These are phyloP conservation scores for Penicillium herquei DNA, from an alignment of 495 filamentous ascomycete species.

Conservation along the genomic window DNA sequence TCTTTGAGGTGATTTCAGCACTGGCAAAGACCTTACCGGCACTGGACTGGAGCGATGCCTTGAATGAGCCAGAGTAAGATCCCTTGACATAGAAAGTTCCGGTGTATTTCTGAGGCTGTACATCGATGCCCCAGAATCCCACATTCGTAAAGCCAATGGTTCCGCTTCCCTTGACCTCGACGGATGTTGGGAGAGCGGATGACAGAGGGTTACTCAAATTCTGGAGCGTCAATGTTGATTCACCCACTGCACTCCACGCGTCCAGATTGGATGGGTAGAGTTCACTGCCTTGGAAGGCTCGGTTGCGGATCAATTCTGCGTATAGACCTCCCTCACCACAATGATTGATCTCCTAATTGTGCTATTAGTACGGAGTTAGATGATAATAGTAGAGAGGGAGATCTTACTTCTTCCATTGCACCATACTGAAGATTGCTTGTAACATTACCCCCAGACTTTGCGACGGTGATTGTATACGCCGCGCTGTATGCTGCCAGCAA, in stretches of 20 bases:
- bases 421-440: slow-evolving; percentile 56
- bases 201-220: slow-evolving; percentile 56
- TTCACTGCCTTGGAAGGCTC: slow-evolving; percentile 62
- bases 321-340: slow-evolving; percentile 76
- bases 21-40: slow-evolving; percentile 30
- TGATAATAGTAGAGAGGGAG: neutral
- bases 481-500: slow-evolving; percentile 28
- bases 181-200: slow-evolving; percentile 56
- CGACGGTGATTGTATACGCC: slow-evolving; percentile 39
- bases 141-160: slow-evolving; percentile 55
- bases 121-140: slow-evolving; percentile 65
- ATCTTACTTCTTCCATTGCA: slow-evolving; percentile 54
- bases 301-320: slow-evolving; percentile 69
- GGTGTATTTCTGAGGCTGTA: slow-evolving; percentile 49
- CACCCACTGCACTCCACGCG: slow-evolving; percentile 53
- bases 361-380: neutral
- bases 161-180: slow-evolving; percentile 51
- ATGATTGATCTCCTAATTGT: slow-evolving; percentile 64
- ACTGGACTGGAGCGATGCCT: slow-evolving; percentile 26
- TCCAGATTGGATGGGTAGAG: slow-evolving; percentile 47
- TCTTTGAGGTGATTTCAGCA: slow-evolving; percentile 25
- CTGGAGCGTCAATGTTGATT: slow-evolving; percentile 50
- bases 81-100: slow-evolving; percentile 60
- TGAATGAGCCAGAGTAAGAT: slow-evolving; percentile 30
- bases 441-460: slow-evolving; percentile 49